These are phyloP conservation scores for Emmonsiellopsis sp. DNA, from an alignment of 2,329 filamentous ascomycete species.

Conservation along the genomic window DNA sequence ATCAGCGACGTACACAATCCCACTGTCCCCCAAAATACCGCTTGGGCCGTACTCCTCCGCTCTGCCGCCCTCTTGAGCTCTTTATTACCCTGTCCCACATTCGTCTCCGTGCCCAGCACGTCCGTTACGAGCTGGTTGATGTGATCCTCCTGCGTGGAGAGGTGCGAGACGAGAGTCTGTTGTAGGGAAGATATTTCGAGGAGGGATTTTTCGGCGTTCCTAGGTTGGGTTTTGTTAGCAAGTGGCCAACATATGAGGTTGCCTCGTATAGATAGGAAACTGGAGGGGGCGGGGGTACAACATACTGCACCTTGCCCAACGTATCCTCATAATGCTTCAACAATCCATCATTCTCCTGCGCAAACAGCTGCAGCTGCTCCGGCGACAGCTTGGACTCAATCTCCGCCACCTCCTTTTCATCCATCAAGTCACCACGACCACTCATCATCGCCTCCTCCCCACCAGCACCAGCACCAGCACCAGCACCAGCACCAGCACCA, in stretches of 20 bases:
- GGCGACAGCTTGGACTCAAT: slow-evolving; percentile 57
- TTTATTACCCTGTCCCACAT: slow-evolving; percentile 81
- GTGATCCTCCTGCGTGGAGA: slow-evolving; percentile 75
- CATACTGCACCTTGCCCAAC: slow-evolving; percentile 87
- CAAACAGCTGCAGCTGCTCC: slow-evolving; percentile 88
- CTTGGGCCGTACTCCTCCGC: slow-evolving; percentile 61
- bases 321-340: slow-evolving; percentile 87
- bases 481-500: not conserved
- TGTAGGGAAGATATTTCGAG: slow-evolving; percentile 90
- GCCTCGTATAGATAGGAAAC: not conserved
- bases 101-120: slow-evolving; percentile 70
- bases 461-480: slow-evolving; percentile 14
- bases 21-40: slow-evolving; percentile 71
- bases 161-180: slow-evolving; percentile 74
- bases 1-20: slow-evolving; percentile 66
- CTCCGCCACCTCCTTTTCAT: slow-evolving; percentile 24
- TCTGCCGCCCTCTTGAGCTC: slow-evolving; percentile 77
- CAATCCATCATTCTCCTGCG: slow-evolving; percentile 86
- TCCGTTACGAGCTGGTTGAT: slow-evolving; percentile 84
- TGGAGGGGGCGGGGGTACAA: slow-evolving; percentile 13
- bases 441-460: slow-evolving; percentile 15
- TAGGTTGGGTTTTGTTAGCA: slow-evolving; percentile 25
- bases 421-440: not conserved
- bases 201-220: slow-evolving; percentile 79
- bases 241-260: no score